Conservation (phyloP, 805 yeast species). For the Novakomyces olei region DNA sequence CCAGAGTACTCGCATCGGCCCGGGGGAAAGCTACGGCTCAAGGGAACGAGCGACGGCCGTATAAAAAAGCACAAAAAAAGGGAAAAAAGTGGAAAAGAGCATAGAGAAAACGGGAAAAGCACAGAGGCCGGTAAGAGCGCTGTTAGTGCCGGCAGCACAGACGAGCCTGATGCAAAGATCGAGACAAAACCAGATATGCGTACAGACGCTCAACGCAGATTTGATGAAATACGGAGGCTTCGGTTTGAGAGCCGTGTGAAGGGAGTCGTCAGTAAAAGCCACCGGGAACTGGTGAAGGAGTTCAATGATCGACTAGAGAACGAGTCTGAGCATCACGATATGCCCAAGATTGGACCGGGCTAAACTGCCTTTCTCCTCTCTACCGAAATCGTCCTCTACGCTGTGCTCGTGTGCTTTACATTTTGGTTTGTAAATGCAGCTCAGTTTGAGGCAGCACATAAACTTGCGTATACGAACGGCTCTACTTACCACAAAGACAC, state of each 20-base stretch:
- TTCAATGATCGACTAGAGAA: slow-evolving; percentile 4
- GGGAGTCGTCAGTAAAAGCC: slow-evolving; percentile 5
- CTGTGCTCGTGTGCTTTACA: too few relatives aligned
- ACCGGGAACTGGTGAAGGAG: slow-evolving; percentile 5
- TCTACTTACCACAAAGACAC: too few relatives aligned
- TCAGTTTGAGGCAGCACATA: too few relatives aligned
- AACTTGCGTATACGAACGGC: too few relatives aligned
- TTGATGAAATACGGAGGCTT: neutral
- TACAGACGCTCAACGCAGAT: neutral
- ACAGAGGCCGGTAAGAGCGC: neutral
- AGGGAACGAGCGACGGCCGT: neutral
- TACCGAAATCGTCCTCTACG: too few relatives aligned
- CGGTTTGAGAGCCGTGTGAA: slow-evolving; percentile 1
- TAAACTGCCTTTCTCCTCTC: too few relatives aligned
- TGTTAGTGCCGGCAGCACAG: neutral
- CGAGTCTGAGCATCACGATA: slow-evolving; percentile 3
- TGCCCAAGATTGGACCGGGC: slow-evolving; percentile 4
- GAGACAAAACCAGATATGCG: too few relatives aligned
- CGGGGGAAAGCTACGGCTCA: neutral
- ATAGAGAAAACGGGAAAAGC: neutral
- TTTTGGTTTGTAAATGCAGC: too few relatives aligned
- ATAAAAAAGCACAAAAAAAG: neutral
- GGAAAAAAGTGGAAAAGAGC: neutral
- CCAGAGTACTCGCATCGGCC: neutral
- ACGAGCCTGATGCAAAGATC: neutral